Conservation (phyloP, 768 basidiomycete species). For the Suillus americanus region DNA sequence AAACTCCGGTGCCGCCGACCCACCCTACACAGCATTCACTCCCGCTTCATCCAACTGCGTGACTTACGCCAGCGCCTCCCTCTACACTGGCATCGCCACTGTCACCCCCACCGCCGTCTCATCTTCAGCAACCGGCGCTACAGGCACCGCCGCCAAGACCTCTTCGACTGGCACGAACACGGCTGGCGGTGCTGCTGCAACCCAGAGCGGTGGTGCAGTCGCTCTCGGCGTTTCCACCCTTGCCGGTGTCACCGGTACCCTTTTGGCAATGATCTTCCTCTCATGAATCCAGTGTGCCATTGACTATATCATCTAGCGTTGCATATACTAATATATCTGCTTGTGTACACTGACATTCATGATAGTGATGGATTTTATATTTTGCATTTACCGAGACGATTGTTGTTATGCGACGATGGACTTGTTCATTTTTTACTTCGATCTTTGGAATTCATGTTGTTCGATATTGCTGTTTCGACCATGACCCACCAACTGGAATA, state of each 20-base stretch:
- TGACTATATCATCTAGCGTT: not conserved
- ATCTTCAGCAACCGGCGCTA: not conserved
- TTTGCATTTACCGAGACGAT: not conserved
- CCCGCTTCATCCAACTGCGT: conserved; percentile 48
- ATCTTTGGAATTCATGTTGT: not conserved
- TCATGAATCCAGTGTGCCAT: conserved; percentile 24
- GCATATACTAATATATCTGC: conserved; percentile 2
- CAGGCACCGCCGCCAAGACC: conserved; percentile 1
- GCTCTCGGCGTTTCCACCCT: conserved; percentile 31
- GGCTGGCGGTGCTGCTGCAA: conserved; percentile 16
- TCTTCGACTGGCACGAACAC: conserved; percentile 14
- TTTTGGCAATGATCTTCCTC: conserved; percentile 38
- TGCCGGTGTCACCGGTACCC: conserved; percentile 34
- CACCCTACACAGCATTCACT: conserved; percentile 41
- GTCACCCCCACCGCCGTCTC: conserved; percentile 3
- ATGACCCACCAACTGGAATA: not conserved
- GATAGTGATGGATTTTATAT: not conserved
- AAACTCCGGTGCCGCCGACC: conserved; percentile 23
- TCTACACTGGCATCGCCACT: conserved; percentile 33
- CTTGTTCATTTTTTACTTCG: not conserved
- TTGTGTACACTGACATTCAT: not conserved
- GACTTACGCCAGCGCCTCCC: conserved; percentile 33
- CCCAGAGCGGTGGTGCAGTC: conserved; percentile 20
- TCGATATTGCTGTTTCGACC: not conserved
- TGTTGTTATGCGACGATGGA: conserved; percentile 1